Percentiles rank a stretch among this genome's conserved stretches.
phyloP scores from a whole-genome alignment of 169 alveolate genomes.

The Pseudocohnilembus persalinus region DNA sequence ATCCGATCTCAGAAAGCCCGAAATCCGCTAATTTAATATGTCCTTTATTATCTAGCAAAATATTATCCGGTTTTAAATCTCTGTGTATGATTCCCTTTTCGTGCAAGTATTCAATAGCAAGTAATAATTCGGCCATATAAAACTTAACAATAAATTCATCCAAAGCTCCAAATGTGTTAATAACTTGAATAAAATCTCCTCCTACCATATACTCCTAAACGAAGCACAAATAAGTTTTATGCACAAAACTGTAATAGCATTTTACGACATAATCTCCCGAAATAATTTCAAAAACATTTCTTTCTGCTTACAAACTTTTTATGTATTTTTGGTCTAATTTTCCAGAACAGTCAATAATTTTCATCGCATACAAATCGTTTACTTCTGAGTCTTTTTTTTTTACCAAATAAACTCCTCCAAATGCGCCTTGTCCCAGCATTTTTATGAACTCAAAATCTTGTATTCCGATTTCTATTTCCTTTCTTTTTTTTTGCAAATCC shows the following conservation, averaged over 20 bases:
- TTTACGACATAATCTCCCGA: conserved; percentile 48
- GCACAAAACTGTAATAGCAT: conserved; percentile 37
- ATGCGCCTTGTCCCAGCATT: conserved; percentile 74
- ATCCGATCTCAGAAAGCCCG: conserved; percentile 56
- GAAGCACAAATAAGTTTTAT: conserved; percentile 40
- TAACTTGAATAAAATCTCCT: conserved; percentile 43
- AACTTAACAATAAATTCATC: conserved; percentile 26
- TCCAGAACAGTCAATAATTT: conserved; percentile 52
- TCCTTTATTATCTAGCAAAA: conserved; percentile 55
- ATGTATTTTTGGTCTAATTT: conserved; percentile 36
- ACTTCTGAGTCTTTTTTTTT: conserved; percentile 53
- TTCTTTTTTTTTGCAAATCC: conserved; percentile 16
- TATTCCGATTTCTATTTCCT: conserved; percentile 30
- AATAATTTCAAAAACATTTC: conserved; percentile 46
- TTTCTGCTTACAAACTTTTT: conserved; percentile 34
- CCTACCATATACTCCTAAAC: conserved; percentile 49
- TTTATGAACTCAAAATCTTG: conserved; percentile 49
- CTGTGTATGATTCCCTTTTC: conserved; percentile 55
- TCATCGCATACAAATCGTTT: conserved; percentile 59
- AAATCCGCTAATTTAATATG: conserved; percentile 76
- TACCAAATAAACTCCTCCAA: conserved; percentile 69
- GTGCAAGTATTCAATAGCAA: conserved; percentile 45
- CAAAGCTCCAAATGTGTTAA: conserved; percentile 37
- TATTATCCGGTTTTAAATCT: conserved; percentile 79
- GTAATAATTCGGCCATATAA: conserved; percentile 47